Percentiles rank a stretch among this genome's conserved stretches.
These are phyloP conservation scores for Ceratobasidium sp. DNA, from an alignment of 1,284 basidiomycete species.

Conservation along the genomic window DNA sequence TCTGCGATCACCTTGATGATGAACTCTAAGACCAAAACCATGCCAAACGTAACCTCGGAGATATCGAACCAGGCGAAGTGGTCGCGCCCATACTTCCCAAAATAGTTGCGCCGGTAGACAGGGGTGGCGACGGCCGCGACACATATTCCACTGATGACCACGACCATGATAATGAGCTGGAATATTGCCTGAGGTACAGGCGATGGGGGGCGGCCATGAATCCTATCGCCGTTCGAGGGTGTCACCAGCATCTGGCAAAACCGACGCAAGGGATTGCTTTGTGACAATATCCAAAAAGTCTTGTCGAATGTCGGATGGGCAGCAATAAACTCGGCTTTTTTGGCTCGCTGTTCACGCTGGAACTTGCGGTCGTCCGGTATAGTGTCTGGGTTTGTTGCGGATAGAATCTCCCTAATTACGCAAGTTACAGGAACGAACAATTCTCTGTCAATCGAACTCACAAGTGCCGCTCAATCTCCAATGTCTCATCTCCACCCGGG, in stretches of 20 bases:
- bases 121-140: slow-evolving; percentile 91
- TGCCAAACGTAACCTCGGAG: slow-evolving; percentile 81
- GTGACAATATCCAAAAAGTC: slow-evolving; percentile 91
- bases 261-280: slow-evolving; percentile 80
- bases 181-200: slow-evolving; percentile 79
- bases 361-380: slow-evolving; percentile 61
- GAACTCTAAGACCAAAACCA: slow-evolving; percentile 87
- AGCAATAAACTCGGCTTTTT: slow-evolving; percentile 89
- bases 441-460: neutral
- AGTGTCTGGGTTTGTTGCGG: slow-evolving; percentile 69
- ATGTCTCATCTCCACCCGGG: slow-evolving; percentile 9
- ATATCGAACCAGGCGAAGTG: slow-evolving; percentile 91
- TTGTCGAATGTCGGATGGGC: slow-evolving; percentile 93
- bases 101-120: slow-evolving; percentile 84
- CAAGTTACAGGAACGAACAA: neutral
- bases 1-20: slow-evolving; percentile 94
- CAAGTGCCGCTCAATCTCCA: slow-evolving; percentile 40
- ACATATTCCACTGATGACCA: slow-evolving; percentile 88
- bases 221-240: slow-evolving; percentile 86
- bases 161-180: slow-evolving; percentile 79
- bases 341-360: slow-evolving; percentile 77
- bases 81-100: slow-evolving; percentile 68
- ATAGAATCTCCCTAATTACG: slow-evolving; percentile 71
- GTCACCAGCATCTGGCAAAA: slow-evolving; percentile 88
- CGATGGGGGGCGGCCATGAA: slow-evolving; percentile 81